Base-by-base conservation (phyloP, 768 basidiomycete species). In the Boletales sp. region DNA sequence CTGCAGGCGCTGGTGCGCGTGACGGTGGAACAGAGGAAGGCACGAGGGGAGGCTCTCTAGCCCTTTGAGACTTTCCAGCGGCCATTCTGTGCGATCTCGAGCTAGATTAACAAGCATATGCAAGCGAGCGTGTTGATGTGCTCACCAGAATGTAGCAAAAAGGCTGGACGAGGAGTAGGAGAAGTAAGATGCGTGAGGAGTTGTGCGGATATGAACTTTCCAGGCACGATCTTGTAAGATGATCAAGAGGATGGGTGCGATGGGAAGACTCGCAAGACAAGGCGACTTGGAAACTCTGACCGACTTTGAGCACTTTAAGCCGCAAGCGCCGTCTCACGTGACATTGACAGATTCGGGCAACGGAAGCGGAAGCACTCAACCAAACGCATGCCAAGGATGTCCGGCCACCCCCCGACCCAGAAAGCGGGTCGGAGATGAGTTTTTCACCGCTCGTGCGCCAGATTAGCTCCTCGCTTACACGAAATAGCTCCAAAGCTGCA, bases 231-330 rank as follows among this genome's bases (percentile, higher is more conserved):
- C 62, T 53, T 40, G 39, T 6, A 38, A 18, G 44, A 29, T 52
- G 62, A 63, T 65, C 34, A 48, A 50, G 51, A 34, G 43, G 45
- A 62, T 58, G 52, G 27, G 35, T 43, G 47, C 51, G 61, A 65
- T 66, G 59, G 40, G 31, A 50, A 43, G 38, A 40, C 43, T 42
- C 5, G 24, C 51, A 60, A 24, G 46, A 53, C 57, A 39, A 58
- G 38, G 50, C 43, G 40, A 59, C 44, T 51, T 45, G 30, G 51
- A 51, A 53, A 47, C 52, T 52, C 53, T 43, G 56, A 27, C 46
- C 45, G 53, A 56, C 38, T 53, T 45, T 61, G 63, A 64, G 66
- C 64, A 63, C 63, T 66, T 64, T 66, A 63, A 66, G 64, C 56
- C 50, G 58, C 56, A 66, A 66, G 63, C 58, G 48, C 63, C 63